Conservation (phyloP, 805 yeast genomes). For the Yarrowia sp. region DNA sequence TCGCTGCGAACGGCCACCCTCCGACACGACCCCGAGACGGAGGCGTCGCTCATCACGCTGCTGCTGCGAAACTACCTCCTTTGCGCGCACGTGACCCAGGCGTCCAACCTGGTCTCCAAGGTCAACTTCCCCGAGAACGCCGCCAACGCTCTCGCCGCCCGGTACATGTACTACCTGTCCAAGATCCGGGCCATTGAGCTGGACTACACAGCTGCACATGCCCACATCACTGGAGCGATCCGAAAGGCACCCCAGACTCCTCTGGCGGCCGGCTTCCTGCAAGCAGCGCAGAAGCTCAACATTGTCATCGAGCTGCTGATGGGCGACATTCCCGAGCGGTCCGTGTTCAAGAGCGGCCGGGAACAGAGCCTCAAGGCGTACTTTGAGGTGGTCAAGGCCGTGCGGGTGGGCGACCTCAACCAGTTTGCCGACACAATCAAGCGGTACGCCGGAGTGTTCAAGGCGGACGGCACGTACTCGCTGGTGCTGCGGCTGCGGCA, state of each 20-base stretch:
- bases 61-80: conserved; percentile 76
- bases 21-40: conserved; percentile 89
- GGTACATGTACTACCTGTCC: conserved; percentile 90
- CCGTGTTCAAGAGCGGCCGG: conserved; percentile 64
- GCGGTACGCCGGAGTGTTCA: conserved; percentile 59
- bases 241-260: conserved; percentile 93
- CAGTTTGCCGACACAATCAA: conserved; percentile 69
- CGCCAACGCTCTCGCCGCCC: conserved; percentile 84
- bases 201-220: conserved; percentile 87
- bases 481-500: conserved; percentile 88
- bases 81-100: conserved; percentile 79
- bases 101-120: conserved; percentile 84
- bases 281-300: conserved; percentile 82
- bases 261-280: conserved; percentile 81
- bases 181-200: conserved; percentile 87
- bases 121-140: conserved; percentile 83
- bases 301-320: conserved; percentile 86
- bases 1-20: conserved; percentile 85
- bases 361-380: conserved; percentile 71
- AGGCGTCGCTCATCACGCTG: conserved; percentile 82
- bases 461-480: conserved; percentile 76
- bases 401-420: conserved; percentile 83
- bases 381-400: conserved; percentile 84
- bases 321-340: conserved; percentile 94
- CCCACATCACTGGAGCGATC: conserved; percentile 87